Evolutionary conservation across 176 grass and related monocot species (phyloP).

Genomic region (Lolium multiflorum): DNA sequence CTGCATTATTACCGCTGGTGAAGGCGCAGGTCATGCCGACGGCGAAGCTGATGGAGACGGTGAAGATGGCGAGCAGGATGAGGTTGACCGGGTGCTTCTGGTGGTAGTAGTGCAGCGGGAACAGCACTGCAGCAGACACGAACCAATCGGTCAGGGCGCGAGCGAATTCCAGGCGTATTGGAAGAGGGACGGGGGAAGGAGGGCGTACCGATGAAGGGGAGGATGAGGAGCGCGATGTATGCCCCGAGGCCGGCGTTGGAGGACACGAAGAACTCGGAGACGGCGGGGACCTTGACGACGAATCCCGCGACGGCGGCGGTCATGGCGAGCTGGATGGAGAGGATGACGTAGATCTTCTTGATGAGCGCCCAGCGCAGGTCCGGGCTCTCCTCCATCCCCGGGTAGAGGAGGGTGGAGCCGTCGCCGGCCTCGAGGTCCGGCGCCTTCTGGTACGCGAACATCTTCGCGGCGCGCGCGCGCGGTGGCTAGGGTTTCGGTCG

Average conservation of each 20-base stretch:
- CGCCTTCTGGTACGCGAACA: slow-evolving; percentile 55
- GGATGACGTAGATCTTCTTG: slow-evolving; percentile 89
- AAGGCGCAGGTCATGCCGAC: slow-evolving; percentile 79
- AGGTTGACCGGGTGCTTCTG: slow-evolving; percentile 84
- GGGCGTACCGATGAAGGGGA: slow-evolving; percentile 63
- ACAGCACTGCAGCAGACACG: slow-evolving; percentile 55
- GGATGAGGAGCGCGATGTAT: slow-evolving; percentile 75
- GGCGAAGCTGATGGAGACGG: slow-evolving; percentile 70
- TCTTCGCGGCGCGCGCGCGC: neutral
- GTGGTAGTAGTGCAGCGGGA: slow-evolving; percentile 65
- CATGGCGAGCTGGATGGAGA: slow-evolving; percentile 73
- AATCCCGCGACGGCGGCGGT: slow-evolving; percentile 68
- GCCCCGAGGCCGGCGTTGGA: slow-evolving; percentile 60
- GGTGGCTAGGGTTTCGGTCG: slow-evolving; percentile 45
- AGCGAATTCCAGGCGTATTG: neutral
- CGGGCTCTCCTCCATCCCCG: slow-evolving; percentile 81
- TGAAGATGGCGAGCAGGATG: slow-evolving; percentile 74
- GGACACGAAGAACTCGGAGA: slow-evolving; percentile 87
- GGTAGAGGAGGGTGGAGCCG: slow-evolving; percentile 54
- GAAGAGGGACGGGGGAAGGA: no score
- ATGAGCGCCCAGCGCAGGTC: slow-evolving; percentile 90
- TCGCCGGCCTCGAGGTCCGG: slow-evolving; percentile 60
- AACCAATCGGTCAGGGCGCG: neutral
- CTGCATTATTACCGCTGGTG: slow-evolving; percentile 61
- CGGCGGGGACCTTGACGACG: slow-evolving; percentile 72